Percentiles rank a stretch among this genome's conserved stretches.
phyloP scores from a whole-genome alignment of 2,329 filamentous ascomycete species.

The Zarea fungicola region DNA sequence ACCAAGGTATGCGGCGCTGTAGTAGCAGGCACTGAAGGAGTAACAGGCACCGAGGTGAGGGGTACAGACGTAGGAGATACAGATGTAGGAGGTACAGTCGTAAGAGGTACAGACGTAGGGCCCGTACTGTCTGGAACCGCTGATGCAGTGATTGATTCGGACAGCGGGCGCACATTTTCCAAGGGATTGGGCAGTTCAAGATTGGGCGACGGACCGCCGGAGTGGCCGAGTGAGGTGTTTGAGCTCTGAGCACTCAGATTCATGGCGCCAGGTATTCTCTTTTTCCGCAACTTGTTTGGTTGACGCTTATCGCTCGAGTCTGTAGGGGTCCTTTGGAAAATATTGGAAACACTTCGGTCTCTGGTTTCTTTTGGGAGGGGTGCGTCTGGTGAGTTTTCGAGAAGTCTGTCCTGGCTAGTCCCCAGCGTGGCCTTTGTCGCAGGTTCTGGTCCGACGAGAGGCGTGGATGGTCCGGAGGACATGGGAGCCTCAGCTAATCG shows the following conservation, averaged over 20 bases:
- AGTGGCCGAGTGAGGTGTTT: conserved; percentile 61
- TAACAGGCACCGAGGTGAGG: conserved; percentile 16
- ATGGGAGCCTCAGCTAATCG: conserved; percentile 19
- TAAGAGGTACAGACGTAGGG: not conserved
- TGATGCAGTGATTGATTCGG: conserved; percentile 18
- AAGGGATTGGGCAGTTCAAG: conserved; percentile 42
- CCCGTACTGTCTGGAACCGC: conserved; percentile 13
- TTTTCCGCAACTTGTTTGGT: conserved; percentile 91
- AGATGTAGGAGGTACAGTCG: too few relatives aligned
- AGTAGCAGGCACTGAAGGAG: conserved; percentile 16
- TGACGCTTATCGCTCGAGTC: conserved; percentile 59
- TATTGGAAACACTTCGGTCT: conserved; percentile 61
- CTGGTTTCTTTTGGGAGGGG: conserved; percentile 49
- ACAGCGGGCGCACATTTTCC: conserved; percentile 27
- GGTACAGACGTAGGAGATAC: too few relatives aligned
- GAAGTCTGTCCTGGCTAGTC: conserved; percentile 45
- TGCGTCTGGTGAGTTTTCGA: conserved; percentile 35
- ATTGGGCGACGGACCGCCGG: conserved; percentile 41
- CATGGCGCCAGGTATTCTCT: conserved; percentile 66
- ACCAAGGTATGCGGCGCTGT: conserved; percentile 7
- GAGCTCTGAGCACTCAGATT: conserved; percentile 91
- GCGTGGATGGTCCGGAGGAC: conserved; percentile 1
- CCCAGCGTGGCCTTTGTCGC: conserved; percentile 21
- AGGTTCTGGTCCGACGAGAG: not conserved
- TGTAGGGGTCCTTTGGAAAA: conserved; percentile 67